Percentiles rank a stretch among this genome's conserved stretches.
Conservation (phyloP, 352 stramenopile species). For the Phytopythium oedochilum region DNA sequence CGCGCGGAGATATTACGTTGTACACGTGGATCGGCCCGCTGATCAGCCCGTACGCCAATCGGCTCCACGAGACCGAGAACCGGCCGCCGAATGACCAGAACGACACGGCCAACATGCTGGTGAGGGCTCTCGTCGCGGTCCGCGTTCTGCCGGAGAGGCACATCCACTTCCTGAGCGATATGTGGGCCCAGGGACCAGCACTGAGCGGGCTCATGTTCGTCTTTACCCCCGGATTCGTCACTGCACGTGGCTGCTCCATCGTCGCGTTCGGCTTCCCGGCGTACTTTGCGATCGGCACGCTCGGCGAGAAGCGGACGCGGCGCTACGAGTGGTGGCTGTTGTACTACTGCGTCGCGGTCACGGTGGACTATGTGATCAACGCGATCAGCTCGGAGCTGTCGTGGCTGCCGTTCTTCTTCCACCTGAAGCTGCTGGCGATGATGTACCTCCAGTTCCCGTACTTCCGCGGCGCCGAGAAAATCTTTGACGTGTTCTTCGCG, state of each 20-base stretch:
- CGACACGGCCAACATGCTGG: conserved; percentile 54
- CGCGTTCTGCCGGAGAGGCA: conserved; percentile 61
- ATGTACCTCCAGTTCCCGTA: conserved; percentile 91
- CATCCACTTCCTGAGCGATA: conserved; percentile 63
- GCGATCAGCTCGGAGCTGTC: conserved; percentile 43
- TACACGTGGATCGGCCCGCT: conserved; percentile 65
- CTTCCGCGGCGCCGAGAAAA: conserved; percentile 76
- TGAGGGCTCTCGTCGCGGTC: conserved; percentile 62
- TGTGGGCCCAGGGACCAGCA: conserved; percentile 76
- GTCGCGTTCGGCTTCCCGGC: conserved; percentile 83
- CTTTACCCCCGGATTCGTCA: conserved; percentile 83
- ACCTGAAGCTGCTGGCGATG: conserved; percentile 77
- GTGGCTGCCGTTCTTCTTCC: conserved; percentile 86
- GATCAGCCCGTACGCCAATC: conserved; percentile 73
- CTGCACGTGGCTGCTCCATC: conserved; percentile 59
- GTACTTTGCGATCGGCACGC: conserved; percentile 72
- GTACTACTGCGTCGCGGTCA: conserved; percentile 75
- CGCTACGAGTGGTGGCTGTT: conserved; percentile 87
- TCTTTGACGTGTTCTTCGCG: conserved; percentile 74
- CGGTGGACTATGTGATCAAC: conserved; percentile 65
- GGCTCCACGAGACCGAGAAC: conserved; percentile 35
- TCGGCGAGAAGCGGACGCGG: conserved; percentile 68
- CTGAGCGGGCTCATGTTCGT: conserved; percentile 78
- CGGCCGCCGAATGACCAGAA: conserved; percentile 17
- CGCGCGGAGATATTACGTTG: conserved; percentile 60